These are phyloP conservation scores for Magnaporthiopsis incrustans DNA, from an alignment of 2,329 filamentous ascomycete species.

Conservation along the genomic window DNA sequence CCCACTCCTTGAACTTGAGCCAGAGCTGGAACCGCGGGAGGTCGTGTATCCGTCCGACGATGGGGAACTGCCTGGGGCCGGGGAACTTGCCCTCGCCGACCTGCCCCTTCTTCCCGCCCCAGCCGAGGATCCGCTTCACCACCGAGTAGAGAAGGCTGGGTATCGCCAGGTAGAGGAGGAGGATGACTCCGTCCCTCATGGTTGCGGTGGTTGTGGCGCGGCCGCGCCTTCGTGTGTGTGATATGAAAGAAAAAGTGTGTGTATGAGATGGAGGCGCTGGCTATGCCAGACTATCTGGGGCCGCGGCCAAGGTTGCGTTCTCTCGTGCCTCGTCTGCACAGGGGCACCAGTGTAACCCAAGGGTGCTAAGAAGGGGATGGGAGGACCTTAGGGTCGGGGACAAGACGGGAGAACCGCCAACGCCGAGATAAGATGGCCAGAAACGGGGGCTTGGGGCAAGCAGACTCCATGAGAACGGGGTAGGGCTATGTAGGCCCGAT, in stretches of 20 bases:
- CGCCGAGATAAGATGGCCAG: not conserved
- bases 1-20: slow-evolving; percentile 44
- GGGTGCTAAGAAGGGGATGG: not conserved
- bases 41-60: slow-evolving; percentile 41
- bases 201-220: not conserved
- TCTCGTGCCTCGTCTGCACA: too few relatives aligned
- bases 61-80: slow-evolving; percentile 37
- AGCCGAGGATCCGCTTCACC: slow-evolving; percentile 28
- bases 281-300: not conserved
- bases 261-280: not conserved
- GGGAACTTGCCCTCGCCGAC: slow-evolving; percentile 28
- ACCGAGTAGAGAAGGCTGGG: slow-evolving; percentile 35
- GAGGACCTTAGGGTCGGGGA: not conserved
- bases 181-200: slow-evolving; percentile 30
- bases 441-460: not conserved
- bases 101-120: slow-evolving; percentile 20
- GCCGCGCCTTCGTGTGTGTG: too few relatives aligned
- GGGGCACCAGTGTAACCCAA: not conserved
- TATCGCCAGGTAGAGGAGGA: slow-evolving; percentile 37
- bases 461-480: not conserved
- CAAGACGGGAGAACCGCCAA: not conserved
- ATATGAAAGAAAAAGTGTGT: not conserved
- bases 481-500: not conserved
- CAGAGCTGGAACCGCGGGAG: slow-evolving; percentile 37
- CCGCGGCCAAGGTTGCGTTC: not conserved